Evolutionary conservation across 2,329 filamentous ascomycete species (phyloP), one percentile per base, ranked within the genome.

Genomic region (Aspergillus calidoustus): DNA sequence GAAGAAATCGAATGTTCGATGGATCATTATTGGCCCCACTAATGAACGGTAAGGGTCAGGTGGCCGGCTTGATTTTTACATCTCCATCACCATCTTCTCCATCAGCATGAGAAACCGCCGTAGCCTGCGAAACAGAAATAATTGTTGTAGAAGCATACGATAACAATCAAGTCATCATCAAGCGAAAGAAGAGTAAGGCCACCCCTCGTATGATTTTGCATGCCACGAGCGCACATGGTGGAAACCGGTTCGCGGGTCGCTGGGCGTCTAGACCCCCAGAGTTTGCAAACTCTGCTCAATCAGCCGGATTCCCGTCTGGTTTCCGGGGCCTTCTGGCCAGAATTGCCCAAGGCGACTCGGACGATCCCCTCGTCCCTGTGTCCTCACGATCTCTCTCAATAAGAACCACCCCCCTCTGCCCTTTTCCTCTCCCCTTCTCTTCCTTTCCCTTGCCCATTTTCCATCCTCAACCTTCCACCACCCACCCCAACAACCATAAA

Each of bases 231-330:
- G 23, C 46, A 38, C 34, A 2, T 1, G 1, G 19, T 19, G 52
- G 52, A 44, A 28, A 44, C 38, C 52, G 52, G 52, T 13, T 46
- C 13, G 9, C 13, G 22, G 19, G 52, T 50, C 11, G 34, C 31
- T 38, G 31, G 11, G 34, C 9, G 64, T 68, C 66, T 68, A 68
- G 66, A 65, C 60, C 53, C 25, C 25, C 59, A 59, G 59, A 66
- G 66, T 61, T 61, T 68, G 66, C 67, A 69, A 66, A 66, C 59
- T 68, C 64, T 69, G 62, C 63, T 56, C 60, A 62, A 66, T 68
- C 67, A 68, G 61, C 54, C 64, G 66, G 66, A 47, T 68, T 68
- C 51, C 64, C 64, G 64, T 57, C 31, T 38, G 31, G 31, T 38
- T 13, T 19, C 19, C 19, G 19, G 19, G 19, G 19, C 31, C 31